Conservation (phyloP, 2,329 filamentous ascomycete genomes). For the Hypoxylon sp. region DNA sequence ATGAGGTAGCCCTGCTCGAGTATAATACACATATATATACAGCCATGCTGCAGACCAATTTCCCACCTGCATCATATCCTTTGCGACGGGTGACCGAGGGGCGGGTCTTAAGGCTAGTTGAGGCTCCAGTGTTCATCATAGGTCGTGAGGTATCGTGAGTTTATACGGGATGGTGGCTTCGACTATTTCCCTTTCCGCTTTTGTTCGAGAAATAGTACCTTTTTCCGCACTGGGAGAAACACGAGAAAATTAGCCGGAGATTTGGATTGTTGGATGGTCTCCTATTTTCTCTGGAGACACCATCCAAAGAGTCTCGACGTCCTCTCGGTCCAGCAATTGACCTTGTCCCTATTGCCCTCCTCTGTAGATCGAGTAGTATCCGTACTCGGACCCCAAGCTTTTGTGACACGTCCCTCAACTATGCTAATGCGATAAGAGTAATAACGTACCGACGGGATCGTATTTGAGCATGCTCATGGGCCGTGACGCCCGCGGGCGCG, state of each 20-base stretch:
- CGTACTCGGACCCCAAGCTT: not conserved
- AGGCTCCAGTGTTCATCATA: slow-evolving; percentile 12
- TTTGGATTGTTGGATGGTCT: not conserved
- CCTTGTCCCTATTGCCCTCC: not conserved
- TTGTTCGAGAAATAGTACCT: slow-evolving; percentile 95
- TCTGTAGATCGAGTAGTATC: not conserved
- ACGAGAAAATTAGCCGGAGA: slow-evolving; percentile 3
- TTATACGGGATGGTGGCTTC: slow-evolving; percentile 16
- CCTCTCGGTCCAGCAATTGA: not conserved
- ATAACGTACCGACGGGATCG: slow-evolving; percentile 87
- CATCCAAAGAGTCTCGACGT: not conserved
- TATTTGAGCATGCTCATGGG: slow-evolving; percentile 99
- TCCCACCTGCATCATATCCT: not conserved
- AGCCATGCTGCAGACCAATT: slow-evolving; percentile 10
- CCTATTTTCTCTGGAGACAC: not conserved
- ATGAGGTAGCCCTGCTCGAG: slow-evolving; percentile 4
- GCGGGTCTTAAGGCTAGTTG: not conserved
- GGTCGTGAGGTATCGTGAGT: slow-evolving; percentile 34
- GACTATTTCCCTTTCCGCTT: slow-evolving; percentile 79
- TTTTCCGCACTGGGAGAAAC: slow-evolving; percentile 80
- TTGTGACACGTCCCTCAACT: not conserved
- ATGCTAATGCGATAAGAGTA: too few species aligned
- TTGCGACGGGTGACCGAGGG: not conserved
- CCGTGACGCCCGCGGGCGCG: slow-evolving; percentile 82
- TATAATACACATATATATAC: slow-evolving; percentile 42